Evolutionary conservation across 2,329 filamentous ascomycete genomes (phyloP).

Genomic region (Fusarium illudens): DNA sequence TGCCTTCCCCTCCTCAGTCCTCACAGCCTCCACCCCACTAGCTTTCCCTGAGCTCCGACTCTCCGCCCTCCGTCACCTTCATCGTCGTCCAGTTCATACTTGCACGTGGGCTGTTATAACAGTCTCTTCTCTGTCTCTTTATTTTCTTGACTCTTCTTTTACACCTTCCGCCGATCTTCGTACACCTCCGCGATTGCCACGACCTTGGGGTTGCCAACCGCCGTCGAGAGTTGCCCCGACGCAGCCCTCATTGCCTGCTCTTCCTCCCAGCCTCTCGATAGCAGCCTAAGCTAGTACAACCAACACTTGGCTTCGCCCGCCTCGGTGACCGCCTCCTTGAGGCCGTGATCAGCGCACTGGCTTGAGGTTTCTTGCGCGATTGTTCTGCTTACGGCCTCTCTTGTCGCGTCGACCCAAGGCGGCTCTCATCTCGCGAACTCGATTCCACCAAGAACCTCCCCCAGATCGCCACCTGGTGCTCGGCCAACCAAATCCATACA

Average conservation of each 20-base stretch:
- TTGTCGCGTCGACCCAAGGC: conserved; percentile 2
- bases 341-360: conserved; percentile 17
- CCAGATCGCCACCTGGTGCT: neutral
- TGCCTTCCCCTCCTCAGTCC: conserved; percentile 7
- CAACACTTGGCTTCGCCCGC: conserved; percentile 16
- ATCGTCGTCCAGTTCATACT: neutral
- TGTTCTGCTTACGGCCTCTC: neutral
- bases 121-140: neutral
- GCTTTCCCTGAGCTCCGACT: conserved; percentile 20
- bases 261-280: conserved; percentile 38
- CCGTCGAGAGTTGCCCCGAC: conserved; percentile 1
- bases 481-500: neutral
- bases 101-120: neutral
- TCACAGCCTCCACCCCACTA: conserved; percentile 31
- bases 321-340: conserved; percentile 6
- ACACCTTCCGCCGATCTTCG: neutral
- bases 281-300: conserved; percentile 23
- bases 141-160: neutral
- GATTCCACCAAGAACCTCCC: neutral
- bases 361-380: conserved; percentile 16
- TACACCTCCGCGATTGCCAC: neutral
- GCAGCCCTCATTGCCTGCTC: conserved; percentile 21
- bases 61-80: conserved; percentile 1
- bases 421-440: neutral
- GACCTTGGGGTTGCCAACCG: neutral